Percentiles rank a stretch among this genome's conserved stretches.
These are phyloP conservation scores for Novakomyces olei DNA, from an alignment of 805 yeast genomes.

Conservation along the genomic window DNA sequence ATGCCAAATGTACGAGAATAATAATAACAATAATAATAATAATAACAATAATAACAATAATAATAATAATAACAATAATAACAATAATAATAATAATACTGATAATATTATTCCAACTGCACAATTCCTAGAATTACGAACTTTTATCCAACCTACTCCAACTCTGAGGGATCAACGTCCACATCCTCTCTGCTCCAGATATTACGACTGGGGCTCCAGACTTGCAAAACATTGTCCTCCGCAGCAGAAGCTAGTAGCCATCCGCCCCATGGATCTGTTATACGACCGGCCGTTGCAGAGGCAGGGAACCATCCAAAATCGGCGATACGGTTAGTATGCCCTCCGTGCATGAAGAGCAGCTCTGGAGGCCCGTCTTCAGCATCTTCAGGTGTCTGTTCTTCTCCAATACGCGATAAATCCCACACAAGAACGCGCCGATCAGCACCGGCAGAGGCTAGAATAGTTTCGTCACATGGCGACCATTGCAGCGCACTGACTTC, in stretches of 20 bases:
- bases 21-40: no score
- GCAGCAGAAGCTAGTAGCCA: conserved; percentile 45
- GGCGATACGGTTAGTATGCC: conserved; percentile 50
- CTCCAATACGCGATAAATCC: conserved; percentile 41
- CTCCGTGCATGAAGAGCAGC: conserved; percentile 61
- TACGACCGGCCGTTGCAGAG: conserved; percentile 16
- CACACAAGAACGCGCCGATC: conserved; percentile 56
- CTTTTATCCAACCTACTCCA: no score
- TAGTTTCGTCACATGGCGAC: conserved; percentile 26
- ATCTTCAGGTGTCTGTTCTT: conserved; percentile 32
- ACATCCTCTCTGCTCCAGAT: conserved; percentile 21
- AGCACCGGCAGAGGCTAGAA: conserved; percentile 34
- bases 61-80: no score
- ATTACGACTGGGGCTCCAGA: conserved; percentile 47
- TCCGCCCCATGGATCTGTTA: no score
- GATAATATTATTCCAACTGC: no score
- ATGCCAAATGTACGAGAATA: no score
- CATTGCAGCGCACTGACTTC: conserved; percentile 36
- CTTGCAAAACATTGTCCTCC: conserved; percentile 52
- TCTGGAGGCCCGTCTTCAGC: conserved; percentile 52
- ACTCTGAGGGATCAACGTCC: conserved; percentile 14
- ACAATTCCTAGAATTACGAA: no score
- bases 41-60: no score
- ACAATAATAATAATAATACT: no score
- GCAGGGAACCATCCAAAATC: conserved; percentile 50